Evolutionary conservation across 2,329 filamentous ascomycete species (phyloP), one percentile per base, ranked within the genome.

Genomic region (Diplodia sapinea): DNA sequence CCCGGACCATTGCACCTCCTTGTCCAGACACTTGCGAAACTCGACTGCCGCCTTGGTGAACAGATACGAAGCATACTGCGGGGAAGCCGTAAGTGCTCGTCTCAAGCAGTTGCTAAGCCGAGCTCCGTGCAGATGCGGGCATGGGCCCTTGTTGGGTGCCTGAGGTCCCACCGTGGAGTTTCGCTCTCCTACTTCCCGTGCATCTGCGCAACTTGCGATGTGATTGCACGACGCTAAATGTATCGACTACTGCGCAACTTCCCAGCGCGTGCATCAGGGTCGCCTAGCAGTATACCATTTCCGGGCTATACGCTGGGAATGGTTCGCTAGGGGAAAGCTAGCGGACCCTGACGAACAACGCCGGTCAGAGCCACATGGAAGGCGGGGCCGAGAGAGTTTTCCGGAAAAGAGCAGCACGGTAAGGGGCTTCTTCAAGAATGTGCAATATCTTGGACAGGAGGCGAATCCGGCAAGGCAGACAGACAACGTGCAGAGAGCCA

Each of bases 141-240:
- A 26, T 43, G 33, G 54, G 38, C 33, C 55, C 55, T 43, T 63
- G 59, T 43, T 63, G 59, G 59, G 20, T 63, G 59, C 59, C 59
- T 63, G 59, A 63, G 23, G 57, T 62, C 59, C 59, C 47, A 51
- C 47, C 33, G 47, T 8, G 59, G 59, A 52, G 59, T 63, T 63
- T 63, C 47, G 59, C 59, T 51, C 40, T 63, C 59, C 59, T 63
- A 26, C 59, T 17, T 17, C 33, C 13, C 20, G 57, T 23, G 40
- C 43, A 49, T 50, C 13, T 49, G 57, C 43, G 40, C 43, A 33
- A 26, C 57, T 33, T 43, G 57, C 57, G 57, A 62, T 50, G 6
- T 63, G 59, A 63, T 63, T 38, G 47, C 59, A 63, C 59, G 59
- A 63, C 59, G 31, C 59, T 63, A 63, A 63, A 5, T 8, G 59